Base-by-base conservation (phyloP, 2,329 filamentous ascomycete species). In the Celoporthe dispersa region DNA sequence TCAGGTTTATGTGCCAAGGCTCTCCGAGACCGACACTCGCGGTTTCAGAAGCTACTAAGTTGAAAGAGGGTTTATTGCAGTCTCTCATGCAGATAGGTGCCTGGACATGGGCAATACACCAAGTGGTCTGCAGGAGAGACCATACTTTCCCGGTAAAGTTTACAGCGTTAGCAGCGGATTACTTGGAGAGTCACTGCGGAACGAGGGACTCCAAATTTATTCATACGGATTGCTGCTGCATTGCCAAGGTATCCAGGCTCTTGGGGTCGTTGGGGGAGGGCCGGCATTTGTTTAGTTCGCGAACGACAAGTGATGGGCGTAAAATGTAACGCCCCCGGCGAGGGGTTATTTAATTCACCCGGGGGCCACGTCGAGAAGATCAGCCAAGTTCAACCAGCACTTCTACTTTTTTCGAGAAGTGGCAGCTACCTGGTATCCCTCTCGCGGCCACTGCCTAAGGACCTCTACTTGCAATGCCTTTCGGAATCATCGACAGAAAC, bases 401-500 rank as follows among this genome's bases (percentile, higher is more conserved):
- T 55, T 31, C 25, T 28, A 55, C 25, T 55, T 8, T 55, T 8
- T 14, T 31, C 51, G 9, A 55, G 4, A 55, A 28, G 25, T 55
- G 12, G n/a, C 51, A 28, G 25, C n/a, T 65, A 31, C 39, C 37
- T 37, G 16, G 2, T 3, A 9, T 11, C 6, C 31, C 16, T 59
- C 55, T 35, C 14, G 8, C 25, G 19, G 31, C 22, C 25, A n/a
- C 8, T 22, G 37, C 41, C 14, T 39, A n/a, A n/a, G 16, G 9
- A 19, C 70, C 1, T 12, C 33, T 69, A 11, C 64, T 51, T 51
- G 66, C 51, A 9, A 73, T 72, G 77, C 71, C 76, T 65, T 73
- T 77, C 35, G 77, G 77, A 62, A 76, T 78, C 44, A 63, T 78
- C 19, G 69, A 77, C 55, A 72, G 73, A 1, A 71, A 73, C n/a